Evolutionary conservation across 495 filamentous ascomycete genomes (phyloP), one percentile per base, ranked within the genome.

Genomic region (Aspergillus funiculosus): DNA sequence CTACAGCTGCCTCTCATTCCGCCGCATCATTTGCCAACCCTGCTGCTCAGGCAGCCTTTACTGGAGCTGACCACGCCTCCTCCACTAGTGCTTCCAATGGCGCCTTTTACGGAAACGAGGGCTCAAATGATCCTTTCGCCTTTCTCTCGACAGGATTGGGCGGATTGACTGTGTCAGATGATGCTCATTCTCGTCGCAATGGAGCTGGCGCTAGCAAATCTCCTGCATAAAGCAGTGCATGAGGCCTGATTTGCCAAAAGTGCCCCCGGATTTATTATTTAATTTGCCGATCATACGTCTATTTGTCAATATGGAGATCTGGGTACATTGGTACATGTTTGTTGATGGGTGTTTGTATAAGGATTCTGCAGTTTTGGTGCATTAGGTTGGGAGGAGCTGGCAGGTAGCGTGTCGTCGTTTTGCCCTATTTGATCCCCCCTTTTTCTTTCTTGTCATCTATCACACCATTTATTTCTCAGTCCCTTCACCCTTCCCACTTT

Each of bases 11-110:
- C 39, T 79, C 83, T 21, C 86, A 87, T 61, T 92, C 89, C 39
- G 84, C 85, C 30, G 84, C 87, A 25, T 86, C 89, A 1, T 97
- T 98, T 56, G 90, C 94, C 59, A 94, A 90, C 68, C 86, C 92
- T 24, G 86, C 87, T 32, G 84, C 87, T 22, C 90, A 95, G 72
- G 87, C 87, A 11, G 90, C 89, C 14, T 95, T 95, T 69, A 82
- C 85, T 43, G 87, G 86, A 14, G 90, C 87, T 24, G 81, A 84
- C 57, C 89, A 85, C 58, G 82, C 79, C 29, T 64, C 71, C 11
- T 76, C 75, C 21, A 67, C 69, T 30, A 74, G 69, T 43, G 67
- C 64, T 37, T 67, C 73, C 10, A 80, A 80, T 50, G 77, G 76
- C 27, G 67, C 67, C 24, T 69, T 86, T 68, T 59, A 81, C 67